phyloP scores from a whole-genome alignment of 495 filamentous ascomycete genomes.

The Aspergillus ostianus region DNA sequence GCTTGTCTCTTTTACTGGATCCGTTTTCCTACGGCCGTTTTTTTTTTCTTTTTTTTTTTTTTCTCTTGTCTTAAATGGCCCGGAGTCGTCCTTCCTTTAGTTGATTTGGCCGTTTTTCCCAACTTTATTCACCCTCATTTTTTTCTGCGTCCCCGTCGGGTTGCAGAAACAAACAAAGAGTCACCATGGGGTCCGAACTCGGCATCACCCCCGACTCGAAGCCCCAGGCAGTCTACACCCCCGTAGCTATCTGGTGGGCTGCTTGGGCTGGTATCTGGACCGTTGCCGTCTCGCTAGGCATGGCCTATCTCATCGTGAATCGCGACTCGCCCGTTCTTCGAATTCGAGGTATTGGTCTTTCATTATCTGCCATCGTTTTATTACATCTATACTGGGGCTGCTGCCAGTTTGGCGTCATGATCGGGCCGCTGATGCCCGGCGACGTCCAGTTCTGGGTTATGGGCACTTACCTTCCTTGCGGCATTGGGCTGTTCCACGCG shows the following conservation, averaged over 20 bases:
- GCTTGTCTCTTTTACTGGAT: background rate
- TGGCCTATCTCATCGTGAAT: conserved; percentile 52
- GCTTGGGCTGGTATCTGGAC: conserved; percentile 52
- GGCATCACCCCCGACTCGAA: conserved; percentile 31
- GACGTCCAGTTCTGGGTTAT: conserved; percentile 69
- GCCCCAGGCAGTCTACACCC: conserved; percentile 20
- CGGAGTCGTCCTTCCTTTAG: background rate
- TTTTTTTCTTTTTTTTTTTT: background rate
- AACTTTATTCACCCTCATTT: conserved; percentile 34
- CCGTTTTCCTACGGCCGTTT: too few relatives aligned
- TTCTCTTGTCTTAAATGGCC: background rate
- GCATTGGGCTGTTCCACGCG: conserved; percentile 70
- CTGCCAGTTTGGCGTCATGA: conserved; percentile 58
- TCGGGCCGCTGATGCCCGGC: conserved; percentile 59
- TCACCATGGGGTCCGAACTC: conserved; percentile 39
- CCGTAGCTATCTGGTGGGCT: conserved; percentile 37
- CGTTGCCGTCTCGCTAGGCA: conserved; percentile 46
- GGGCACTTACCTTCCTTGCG: conserved; percentile 67
- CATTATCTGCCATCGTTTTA: conserved; percentile 55
- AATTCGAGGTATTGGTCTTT: conserved; percentile 60
- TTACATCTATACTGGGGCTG: conserved; percentile 64
- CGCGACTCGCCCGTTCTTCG: conserved; percentile 59
- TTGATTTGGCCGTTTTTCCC: conserved; percentile 4
- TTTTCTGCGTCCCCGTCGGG: conserved; percentile 11
- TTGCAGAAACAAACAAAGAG: background rate